These are phyloP conservation scores for Pterocarpus santalinus DNA, from an alignment of 306 rosid species.

Conservation along the genomic window DNA sequence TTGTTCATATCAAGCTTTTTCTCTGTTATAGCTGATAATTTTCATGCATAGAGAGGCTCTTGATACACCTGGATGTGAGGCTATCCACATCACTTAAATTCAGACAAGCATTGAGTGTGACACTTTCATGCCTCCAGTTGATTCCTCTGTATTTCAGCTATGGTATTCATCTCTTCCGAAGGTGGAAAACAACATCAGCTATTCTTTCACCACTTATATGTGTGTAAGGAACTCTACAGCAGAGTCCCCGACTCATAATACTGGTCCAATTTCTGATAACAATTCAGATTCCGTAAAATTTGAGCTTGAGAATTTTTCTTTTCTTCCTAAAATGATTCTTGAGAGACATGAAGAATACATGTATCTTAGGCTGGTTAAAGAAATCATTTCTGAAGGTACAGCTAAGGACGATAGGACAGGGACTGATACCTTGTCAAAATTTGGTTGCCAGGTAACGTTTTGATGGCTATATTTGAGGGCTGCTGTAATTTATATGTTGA, in stretches of 20 bases:
- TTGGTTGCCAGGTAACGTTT: slow-evolving; percentile 87
- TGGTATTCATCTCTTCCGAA: slow-evolving; percentile 92
- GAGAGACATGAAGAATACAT: slow-evolving; percentile 83
- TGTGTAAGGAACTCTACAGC: slow-evolving; percentile 72
- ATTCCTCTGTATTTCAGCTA: slow-evolving; percentile 68
- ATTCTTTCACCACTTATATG: slow-evolving; percentile 76
- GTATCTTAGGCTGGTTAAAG: slow-evolving; percentile 84
- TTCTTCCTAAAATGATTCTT: slow-evolving; percentile 82
- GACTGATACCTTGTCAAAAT: slow-evolving; percentile 92
- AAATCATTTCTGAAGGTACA: slow-evolving; percentile 80
- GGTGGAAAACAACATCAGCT: slow-evolving; percentile 75
- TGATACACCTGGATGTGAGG: slow-evolving; percentile 84
- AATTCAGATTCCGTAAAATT: slow-evolving; percentile 55
- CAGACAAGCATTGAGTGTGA: slow-evolving; percentile 78
- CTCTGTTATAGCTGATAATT: slow-evolving; percentile 32
- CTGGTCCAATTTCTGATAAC: slow-evolving; percentile 49
- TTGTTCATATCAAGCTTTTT: slow-evolving; percentile 19
- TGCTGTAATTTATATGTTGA: slow-evolving; percentile 44
- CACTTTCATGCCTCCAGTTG: slow-evolving; percentile 80
- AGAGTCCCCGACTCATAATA: slow-evolving; percentile 55
- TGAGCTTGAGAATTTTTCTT: slow-evolving; percentile 77
- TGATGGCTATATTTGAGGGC: slow-evolving; percentile 35
- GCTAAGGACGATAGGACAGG: slow-evolving; percentile 90
- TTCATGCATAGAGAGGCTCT: slow-evolving; percentile 77
- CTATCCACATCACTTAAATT: slow-evolving; percentile 89